Evolutionary conservation across 176 grass and related monocot genomes (phyloP).

Genomic region (Miscanthus lutarioriparius): DNA sequence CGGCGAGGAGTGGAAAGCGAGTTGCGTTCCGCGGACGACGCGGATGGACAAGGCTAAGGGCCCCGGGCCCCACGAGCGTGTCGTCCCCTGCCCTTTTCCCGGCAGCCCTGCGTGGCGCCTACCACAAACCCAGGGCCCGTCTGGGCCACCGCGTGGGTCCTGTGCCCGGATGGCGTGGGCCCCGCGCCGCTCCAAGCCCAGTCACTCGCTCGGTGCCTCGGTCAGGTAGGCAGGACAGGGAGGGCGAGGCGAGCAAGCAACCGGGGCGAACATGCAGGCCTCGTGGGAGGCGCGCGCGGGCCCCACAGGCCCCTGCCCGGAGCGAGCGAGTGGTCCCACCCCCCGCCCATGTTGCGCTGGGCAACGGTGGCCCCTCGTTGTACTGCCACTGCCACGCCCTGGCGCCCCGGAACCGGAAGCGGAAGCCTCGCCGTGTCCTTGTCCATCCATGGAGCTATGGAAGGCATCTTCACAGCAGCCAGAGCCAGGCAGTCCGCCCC

Average conservation of each 20-base stretch:
- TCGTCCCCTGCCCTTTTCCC: neutral
- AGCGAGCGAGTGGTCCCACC: neutral
- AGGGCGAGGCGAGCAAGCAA: conserved; percentile 13
- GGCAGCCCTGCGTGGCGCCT: conserved; percentile 38
- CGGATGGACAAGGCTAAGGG: neutral
- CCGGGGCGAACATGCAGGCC: conserved; percentile 38
- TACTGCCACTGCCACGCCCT: neutral
- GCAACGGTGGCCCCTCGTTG: neutral
- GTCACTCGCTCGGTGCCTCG: neutral
- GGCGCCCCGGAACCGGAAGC: neutral
- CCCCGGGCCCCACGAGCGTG: conserved; percentile 5
- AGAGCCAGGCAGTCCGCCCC: too few species aligned
- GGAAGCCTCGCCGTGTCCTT: neutral
- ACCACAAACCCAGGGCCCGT: conserved; percentile 7
- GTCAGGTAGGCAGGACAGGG: neutral
- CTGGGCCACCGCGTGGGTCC: neutral
- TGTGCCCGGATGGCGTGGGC: neutral
- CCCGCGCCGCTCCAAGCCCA: neutral
- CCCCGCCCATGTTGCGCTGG: neutral
- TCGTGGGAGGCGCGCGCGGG: conserved; percentile 22
- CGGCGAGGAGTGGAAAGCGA: neutral
- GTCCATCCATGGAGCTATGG: neutral
- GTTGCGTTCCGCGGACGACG: too few species aligned
- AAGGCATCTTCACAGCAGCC: neutral
- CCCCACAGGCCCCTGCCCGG: neutral